Base-by-base conservation (phyloP, 2,329 filamentous ascomycete species). In the Akanthomyces dipterigenus region DNA sequence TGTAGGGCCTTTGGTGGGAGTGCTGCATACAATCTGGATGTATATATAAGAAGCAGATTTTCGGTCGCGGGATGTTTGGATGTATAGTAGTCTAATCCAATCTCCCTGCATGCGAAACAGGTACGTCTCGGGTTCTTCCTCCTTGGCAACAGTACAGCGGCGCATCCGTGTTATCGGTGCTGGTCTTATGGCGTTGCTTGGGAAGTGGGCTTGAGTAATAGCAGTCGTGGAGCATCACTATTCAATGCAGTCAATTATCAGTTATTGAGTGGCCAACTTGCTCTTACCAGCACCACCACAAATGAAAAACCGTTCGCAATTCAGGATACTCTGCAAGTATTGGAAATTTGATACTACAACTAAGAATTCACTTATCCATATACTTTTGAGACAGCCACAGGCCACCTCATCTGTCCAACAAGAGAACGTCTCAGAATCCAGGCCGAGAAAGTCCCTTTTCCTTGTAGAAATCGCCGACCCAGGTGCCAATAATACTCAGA, bases 141-240 rank as follows among this genome's bases (percentile, higher is more conserved):
- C 22, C 11, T 9, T 20, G 42, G 22, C 42, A n/a, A 20, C 16
- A 20, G 1, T 6, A 45, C 18, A 11, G 3, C 18, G 5, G 9
- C 42, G 42, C 18, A 20, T 4, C n/a, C 42, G n/a, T 24, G 76
- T 77, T 55, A 69, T 90, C 16, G 92, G 92, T 53, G 87, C 87
- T 40, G 83, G 74, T 5, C 72, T 93, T 54, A 93, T 93, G 90
- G 87, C 89, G 3, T 69, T 93, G 63, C 77, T 93, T 18, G 90
- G 89, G 4, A 89, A 91, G 71, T 93, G 90, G 90, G 90, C 89
- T 63, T 92, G 14, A 31, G n/a, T 14, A 3, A 38, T 38, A 3
- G 36, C 12, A 16, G 36, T 3, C 12, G 12, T 38, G 11, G 11
- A 38, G 8, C 12, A 16, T 38, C 12, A 38, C 36, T 14, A 38